Conservation (phyloP, 179 eudicot species). For the Camellia oleifera region DNA sequence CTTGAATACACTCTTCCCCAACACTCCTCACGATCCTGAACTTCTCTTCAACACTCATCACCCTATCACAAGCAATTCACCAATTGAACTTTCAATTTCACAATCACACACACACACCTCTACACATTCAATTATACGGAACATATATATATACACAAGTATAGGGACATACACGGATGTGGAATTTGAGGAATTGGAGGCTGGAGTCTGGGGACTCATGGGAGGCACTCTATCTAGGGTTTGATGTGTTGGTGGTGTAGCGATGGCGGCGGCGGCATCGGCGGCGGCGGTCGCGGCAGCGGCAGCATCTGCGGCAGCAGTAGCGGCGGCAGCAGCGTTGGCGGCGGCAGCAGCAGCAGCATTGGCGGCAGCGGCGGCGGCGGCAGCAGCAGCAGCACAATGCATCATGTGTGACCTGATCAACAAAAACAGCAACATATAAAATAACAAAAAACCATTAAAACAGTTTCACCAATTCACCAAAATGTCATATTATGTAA, state of each 20-base stretch:
- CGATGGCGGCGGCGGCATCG: too few relatives aligned
- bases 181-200: conserved; percentile 5
- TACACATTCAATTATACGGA: background rate
- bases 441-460: too few relatives aligned
- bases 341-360: too few relatives aligned
- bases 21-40: conserved; percentile 59
- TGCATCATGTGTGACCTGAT: too few relatives aligned
- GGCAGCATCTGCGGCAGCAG: too few relatives aligned
- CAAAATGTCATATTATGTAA: too few relatives aligned
- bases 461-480: too few relatives aligned
- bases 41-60: conserved; percentile 57
- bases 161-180: conserved; percentile 4
- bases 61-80: conserved; percentile 25
- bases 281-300: too few relatives aligned
- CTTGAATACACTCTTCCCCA: conserved; percentile 90
- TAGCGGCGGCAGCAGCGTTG: too few relatives aligned
- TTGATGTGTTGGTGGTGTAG: background rate
- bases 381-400: too few relatives aligned
- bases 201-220: background rate
- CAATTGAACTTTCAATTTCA: background rate
- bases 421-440: too few relatives aligned
- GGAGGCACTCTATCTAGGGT: background rate
- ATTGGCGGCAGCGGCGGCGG: too few relatives aligned
- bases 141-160: background rate
- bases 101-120: background rate